Conservation (phyloP, 2,329 filamentous ascomycete species). For the Cordyceps sp. region DNA sequence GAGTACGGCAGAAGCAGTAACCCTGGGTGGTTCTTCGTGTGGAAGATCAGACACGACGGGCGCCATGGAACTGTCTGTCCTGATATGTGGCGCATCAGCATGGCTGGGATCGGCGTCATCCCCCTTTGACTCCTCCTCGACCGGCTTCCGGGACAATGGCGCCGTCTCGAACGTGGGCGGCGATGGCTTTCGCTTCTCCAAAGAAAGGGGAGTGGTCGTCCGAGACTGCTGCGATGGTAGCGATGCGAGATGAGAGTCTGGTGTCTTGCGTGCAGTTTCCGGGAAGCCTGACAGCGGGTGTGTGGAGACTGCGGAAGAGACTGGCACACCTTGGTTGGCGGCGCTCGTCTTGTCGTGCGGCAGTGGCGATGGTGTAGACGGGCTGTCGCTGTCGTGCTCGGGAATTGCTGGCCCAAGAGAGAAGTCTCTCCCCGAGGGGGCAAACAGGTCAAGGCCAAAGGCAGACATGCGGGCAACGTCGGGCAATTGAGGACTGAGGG, state of each 20-base stretch:
- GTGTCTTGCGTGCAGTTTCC: too few relatives aligned
- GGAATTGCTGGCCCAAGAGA: not conserved
- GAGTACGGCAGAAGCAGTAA: not conserved
- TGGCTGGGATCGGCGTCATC: not conserved
- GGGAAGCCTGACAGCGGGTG: too few relatives aligned
- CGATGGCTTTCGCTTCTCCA: not conserved
- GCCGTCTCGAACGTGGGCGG: not conserved
- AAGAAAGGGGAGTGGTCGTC: not conserved
- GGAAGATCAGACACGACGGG: not conserved
- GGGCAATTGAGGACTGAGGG: slow-evolving; percentile 40
- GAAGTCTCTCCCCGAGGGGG: slow-evolving; percentile 5
- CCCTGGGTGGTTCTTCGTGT: not conserved
- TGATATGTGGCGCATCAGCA: not conserved
- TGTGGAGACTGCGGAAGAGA: too few relatives aligned
- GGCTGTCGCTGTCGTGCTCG: not conserved
- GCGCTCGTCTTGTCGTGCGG: too few relatives aligned
- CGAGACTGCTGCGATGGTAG: not conserved
- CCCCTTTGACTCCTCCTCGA: not conserved
- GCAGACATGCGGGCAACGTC: slow-evolving; percentile 40
- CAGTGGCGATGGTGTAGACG: not conserved
- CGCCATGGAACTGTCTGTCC: not conserved
- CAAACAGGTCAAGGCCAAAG: slow-evolving; percentile 43
- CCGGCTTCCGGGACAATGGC: not conserved
- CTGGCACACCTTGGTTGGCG: too few relatives aligned
- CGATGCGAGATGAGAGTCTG: too few relatives aligned